phyloP scores from a whole-genome alignment of 1,139 yeast genomes.

The Blastobotrys niveus region DNA sequence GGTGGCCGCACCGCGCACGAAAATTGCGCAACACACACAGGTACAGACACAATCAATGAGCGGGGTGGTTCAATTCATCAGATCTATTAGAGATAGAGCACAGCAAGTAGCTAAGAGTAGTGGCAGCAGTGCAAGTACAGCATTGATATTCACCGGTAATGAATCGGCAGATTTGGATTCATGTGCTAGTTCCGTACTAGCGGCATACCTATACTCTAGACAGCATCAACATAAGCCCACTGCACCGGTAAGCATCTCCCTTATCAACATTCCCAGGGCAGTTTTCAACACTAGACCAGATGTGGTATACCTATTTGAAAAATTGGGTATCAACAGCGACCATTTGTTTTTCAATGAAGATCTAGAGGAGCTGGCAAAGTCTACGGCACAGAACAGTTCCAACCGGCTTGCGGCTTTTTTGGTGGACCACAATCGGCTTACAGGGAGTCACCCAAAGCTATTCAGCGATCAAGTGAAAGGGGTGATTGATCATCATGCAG shows the following conservation, averaged over 20 bases:
- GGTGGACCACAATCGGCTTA: slow-evolving; percentile 82
- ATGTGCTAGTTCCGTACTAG: slow-evolving; percentile 65
- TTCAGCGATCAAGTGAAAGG: slow-evolving; percentile 43
- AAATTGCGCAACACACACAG: no score
- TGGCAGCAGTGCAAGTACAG: no score
- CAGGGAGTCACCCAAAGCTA: slow-evolving; percentile 43
- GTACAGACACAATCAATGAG: no score
- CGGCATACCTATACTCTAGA: slow-evolving; percentile 50
- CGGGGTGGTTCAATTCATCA: slow-evolving; percentile 10
- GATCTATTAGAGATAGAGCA: slow-evolving; percentile 3
- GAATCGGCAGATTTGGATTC: slow-evolving; percentile 83
- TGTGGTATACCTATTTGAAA: slow-evolving; percentile 48
- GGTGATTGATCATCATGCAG: slow-evolving; percentile 84
- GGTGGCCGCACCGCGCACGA: no score
- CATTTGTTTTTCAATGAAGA: slow-evolving; percentile 66
- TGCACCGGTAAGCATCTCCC: slow-evolving; percentile 45
- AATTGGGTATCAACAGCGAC: slow-evolving; percentile 45
- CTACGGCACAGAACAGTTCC: neutral
- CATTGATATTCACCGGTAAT: slow-evolving; percentile 65
- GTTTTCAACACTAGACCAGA: slow-evolving; percentile 72
- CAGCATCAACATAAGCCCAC: slow-evolving; percentile 12
- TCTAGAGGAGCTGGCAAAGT: slow-evolving; percentile 19
- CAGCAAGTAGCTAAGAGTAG: neutral
- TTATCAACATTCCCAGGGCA: slow-evolving; percentile 61
- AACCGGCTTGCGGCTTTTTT: slow-evolving; percentile 42